A percentile compares a stretch with the other conserved stretches of the same genome.
Evolutionary conservation across 2,329 filamentous ascomycete species (phyloP).

Genomic region (Nothophoma quercina): DNA sequence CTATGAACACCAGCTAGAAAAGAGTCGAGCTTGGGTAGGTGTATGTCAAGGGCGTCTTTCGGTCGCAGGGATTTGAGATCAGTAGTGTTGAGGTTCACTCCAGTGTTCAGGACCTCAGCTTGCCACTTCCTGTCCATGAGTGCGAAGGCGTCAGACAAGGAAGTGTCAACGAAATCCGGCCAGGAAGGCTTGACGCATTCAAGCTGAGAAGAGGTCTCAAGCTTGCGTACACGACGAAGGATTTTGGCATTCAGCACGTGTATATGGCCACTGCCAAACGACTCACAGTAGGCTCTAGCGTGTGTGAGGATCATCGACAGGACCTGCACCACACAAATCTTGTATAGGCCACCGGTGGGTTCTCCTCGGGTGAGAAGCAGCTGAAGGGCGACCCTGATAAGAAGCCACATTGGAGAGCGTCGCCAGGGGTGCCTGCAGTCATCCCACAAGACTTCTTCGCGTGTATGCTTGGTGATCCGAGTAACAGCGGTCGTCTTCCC

Average conservation of each 20-base stretch:
- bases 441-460: conserved; percentile 62
- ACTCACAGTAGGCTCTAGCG: conserved; percentile 1
- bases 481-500: conserved; percentile 36
- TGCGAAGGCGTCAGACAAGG: conserved; percentile 11
- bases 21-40: conserved; percentile 23
- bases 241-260: conserved; percentile 32
- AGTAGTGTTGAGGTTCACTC: conserved; percentile 8
- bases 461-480: conserved; percentile 60
- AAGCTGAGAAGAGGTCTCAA: conserved; percentile 22
- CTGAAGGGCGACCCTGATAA: conserved; percentile 62
- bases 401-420: conserved; percentile 63
- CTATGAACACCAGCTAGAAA: conserved; percentile 22
- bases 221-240: conserved; percentile 31
- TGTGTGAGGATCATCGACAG: conserved; percentile 52
- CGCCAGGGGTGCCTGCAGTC: conserved; percentile 55
- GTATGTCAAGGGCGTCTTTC: conserved; percentile 25
- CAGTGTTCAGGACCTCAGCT: not conserved
- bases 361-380: conserved; percentile 36
- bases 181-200: conserved; percentile 10
- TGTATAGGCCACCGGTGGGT: conserved; percentile 51
- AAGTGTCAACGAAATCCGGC: not conserved
- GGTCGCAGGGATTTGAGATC: conserved; percentile 20
- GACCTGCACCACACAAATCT: conserved; percentile 60
- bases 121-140: conserved; percentile 26
- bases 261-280: conserved; percentile 18